Base-by-base conservation (phyloP, 257 asterid species). In the Primulina eburnea region DNA sequence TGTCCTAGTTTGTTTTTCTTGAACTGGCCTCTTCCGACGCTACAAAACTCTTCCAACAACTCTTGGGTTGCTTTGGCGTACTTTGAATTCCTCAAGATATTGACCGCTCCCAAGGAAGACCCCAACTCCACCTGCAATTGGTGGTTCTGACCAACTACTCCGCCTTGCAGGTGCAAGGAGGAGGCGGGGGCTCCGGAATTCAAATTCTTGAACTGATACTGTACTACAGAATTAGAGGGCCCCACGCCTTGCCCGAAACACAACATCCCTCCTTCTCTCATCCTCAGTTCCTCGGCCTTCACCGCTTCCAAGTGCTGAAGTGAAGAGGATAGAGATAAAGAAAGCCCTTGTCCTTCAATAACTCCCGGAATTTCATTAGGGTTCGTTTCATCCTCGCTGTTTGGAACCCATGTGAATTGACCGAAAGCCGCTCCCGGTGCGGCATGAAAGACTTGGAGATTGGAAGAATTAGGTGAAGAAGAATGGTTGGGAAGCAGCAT, bases 51-150 rank as follows among this genome's bases (percentile, higher is more conserved):
- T 60, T 91, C 98, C 71, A 94, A 65, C 76, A 94, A 75, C 38
- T 94, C 97, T 62, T 89, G 96, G 0, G 96, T 96, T 1, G 96
- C 89, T 68, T 94, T 91, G 0, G 93, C 93, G 37, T 91, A 94
- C 71, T 74, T 86, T 0, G 97, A 91, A 63, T 81, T 91, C 68
- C 97, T 74, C 64, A 94, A 67, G 43, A 84, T 84, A 75, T 81
- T 86, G 60, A 91, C 83, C 26, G 84, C 62, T 1, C 90, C 92
- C 10, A 80, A 32, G 0, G 92, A 70, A 0, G 95, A 80, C 16
- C 88, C 85, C 35, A 68, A 67, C 24, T 83, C 91, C 52, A 70
- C 78, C 17, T 85, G 88, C 37, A 81, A 14, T 64, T 84, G 89
- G 10, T 72, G 84, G 77, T 67, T 76, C 40, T 70, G 84, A 62